Evolutionary conservation across 2,329 filamentous ascomycete genomes (phyloP).

Genomic region (Botrytis galanthina): DNA sequence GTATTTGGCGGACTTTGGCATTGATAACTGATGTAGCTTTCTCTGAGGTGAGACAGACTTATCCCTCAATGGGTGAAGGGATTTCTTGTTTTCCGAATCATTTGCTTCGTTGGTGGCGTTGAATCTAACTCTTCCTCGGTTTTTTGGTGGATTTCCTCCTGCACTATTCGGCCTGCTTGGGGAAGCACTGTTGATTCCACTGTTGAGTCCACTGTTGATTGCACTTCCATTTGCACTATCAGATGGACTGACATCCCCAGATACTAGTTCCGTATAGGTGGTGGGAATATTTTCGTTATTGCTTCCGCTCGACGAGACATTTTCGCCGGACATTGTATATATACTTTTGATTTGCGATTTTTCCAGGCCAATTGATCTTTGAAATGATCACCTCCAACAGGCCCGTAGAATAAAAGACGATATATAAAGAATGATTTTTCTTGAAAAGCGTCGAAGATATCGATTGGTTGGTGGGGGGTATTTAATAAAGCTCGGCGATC

Average conservation of each 20-base stretch:
- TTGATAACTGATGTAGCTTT: slow-evolving; percentile 19
- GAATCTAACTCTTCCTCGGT: slow-evolving; percentile 37
- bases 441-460: neutral
- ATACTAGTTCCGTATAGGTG: neutral
- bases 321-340: slow-evolving; percentile 13
- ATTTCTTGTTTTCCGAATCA: slow-evolving; percentile 34
- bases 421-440: slow-evolving; percentile 3
- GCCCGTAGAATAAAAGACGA: neutral
- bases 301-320: slow-evolving; percentile 1
- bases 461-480: neutral
- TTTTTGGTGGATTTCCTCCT: slow-evolving; percentile 22
- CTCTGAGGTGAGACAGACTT: slow-evolving; percentile 24
- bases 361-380: slow-evolving; percentile 6
- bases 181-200: slow-evolving; percentile 22
- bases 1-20: slow-evolving; percentile 24
- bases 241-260: slow-evolving; percentile 4
- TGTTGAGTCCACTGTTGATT: neutral
- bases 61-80: slow-evolving; percentile 31
- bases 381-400: neutral
- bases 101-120: slow-evolving; percentile 38
- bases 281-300: slow-evolving; percentile 5
- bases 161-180: slow-evolving; percentile 33
- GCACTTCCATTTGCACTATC: neutral
- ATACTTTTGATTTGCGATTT: neutral
- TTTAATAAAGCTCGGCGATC: slow-evolving; percentile 1